phyloP scores from a whole-genome alignment of 2,329 filamentous ascomycete genomes.

The Cladosporium sphaerospermum region DNA sequence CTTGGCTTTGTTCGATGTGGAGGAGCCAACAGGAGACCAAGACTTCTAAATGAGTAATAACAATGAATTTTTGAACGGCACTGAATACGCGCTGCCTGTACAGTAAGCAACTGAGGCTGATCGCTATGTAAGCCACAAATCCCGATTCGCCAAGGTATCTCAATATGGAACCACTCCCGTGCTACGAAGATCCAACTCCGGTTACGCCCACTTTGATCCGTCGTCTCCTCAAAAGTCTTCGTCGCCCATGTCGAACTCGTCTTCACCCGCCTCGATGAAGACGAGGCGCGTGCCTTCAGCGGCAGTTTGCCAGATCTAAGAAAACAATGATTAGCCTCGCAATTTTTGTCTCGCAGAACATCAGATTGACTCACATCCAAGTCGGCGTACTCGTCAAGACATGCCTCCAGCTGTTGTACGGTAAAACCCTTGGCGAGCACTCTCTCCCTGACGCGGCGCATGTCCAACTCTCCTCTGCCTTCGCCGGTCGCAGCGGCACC shows the following conservation, averaged over 20 bases:
- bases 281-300: constrained; percentile 48
- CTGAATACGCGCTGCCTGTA: too few species aligned
- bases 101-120: too few species aligned
- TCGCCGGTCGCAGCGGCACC: constrained; percentile 75
- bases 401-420: constrained; percentile 79
- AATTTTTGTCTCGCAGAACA: constrained; percentile 7
- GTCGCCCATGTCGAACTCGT: constrained; percentile 33
- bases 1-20: too few species aligned
- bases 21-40: too few species aligned
- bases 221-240: constrained; percentile 15
- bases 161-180: neutral
- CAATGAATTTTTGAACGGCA: too few species aligned
- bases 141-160: constrained; percentile 5
- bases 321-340: constrained; percentile 26
- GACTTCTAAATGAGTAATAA: too few species aligned
- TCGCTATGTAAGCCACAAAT: neutral
- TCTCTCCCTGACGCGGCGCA: constrained; percentile 82
- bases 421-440: constrained; percentile 97
- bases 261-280: constrained; percentile 48
- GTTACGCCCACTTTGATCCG: neutral
- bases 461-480: constrained; percentile 70
- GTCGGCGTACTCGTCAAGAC: constrained; percentile 81
- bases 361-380: constrained; percentile 73
- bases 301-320: constrained; percentile 50
- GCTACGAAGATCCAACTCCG: constrained; percentile 1